A percentile compares a stretch with the other conserved stretches of the same genome.
phyloP scores from a whole-genome alignment of 257 asterid species.

The Solanum gracilifrons region DNA sequence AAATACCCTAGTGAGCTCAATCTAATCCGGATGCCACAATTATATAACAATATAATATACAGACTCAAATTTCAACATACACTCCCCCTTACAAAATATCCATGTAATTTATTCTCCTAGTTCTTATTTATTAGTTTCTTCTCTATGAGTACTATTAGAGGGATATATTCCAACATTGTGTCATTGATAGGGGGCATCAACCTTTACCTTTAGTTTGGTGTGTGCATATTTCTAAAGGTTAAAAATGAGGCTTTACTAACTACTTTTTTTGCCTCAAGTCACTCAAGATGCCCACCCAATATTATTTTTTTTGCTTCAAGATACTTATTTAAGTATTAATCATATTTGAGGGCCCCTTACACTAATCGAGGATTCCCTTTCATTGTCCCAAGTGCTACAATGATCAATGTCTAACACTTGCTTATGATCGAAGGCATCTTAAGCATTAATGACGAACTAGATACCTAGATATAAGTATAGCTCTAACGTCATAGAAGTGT shows the following conservation, averaged over 20 bases:
- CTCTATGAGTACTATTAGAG: not conserved
- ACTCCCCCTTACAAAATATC: not conserved
- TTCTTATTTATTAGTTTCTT: not conserved
- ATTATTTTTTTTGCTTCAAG: not conserved
- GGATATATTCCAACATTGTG: slow-evolving; percentile 23
- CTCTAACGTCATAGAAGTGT: not conserved
- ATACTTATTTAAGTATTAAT: not conserved
- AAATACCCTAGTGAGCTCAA: not conserved
- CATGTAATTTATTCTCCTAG: not conserved
- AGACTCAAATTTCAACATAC: not conserved
- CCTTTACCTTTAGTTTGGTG: slow-evolving; percentile 28
- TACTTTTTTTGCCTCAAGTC: slow-evolving; percentile 34
- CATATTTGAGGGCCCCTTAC: not conserved
- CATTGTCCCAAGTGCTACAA: not conserved
- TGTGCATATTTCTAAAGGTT: slow-evolving; percentile 40
- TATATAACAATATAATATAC: not conserved
- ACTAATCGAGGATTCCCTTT: not conserved
- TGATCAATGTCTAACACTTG: not conserved
- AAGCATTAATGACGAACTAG: not conserved
- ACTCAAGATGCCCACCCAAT: slow-evolving; percentile 53
- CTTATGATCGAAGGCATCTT: not conserved
- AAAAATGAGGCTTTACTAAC: slow-evolving; percentile 16
- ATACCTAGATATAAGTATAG: not conserved
- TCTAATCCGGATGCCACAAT: not conserved
- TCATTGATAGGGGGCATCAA: slow-evolving; percentile 21